Evolutionary conservation across 1,284 basidiomycete genomes (phyloP), one percentile per base, ranked within the genome.

Genomic region (Marasmius tenuissimus): DNA sequence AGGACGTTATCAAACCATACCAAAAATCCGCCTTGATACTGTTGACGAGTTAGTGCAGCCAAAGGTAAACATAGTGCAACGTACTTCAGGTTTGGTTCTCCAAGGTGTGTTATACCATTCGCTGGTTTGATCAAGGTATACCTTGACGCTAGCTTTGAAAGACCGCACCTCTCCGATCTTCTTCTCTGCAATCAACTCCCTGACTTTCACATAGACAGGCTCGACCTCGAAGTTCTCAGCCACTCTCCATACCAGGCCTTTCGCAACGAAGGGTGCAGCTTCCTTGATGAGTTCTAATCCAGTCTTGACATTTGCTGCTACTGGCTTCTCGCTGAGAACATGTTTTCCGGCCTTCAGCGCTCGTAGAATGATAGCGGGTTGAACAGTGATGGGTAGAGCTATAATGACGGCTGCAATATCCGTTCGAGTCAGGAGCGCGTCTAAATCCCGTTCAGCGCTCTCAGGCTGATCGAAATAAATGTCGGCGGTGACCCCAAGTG

Each of bases 141-240:
- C 81, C 51, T 86, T 79, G 1, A 81, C 79, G 18, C 81, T 77
- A 34, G 82, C 79, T 63, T 81, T 86, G 78, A 89, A 93, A 67
- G 80, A 84, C 12, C 77, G 79, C 45, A 94, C 78, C 49, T 84
- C 78, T 37, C 91, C 87, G 64, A 93, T 85, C 73, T 81, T 84
- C 16, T 86, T 85, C 60, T 77, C 73, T 3, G 72, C 73, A 61
- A 93, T 81, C 1, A 82, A 73, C 40, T 84, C 78, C 14, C 78
- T 81, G 3, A 86, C 90, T 1, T 75, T 76, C 48, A 77, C 74
- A 78, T 80, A 76, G 50, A 76, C 83, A 7, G 89, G 84, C 71
- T 93, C 92, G 22, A 85, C 85, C 69, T 93, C 91, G 65, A 76
- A 91, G 75, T 94, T 92, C 78, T 95, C 93, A 16, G 92, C 92